Evolutionary conservation across 805 yeast species (phyloP), one percentile per base, ranked within the genome.

Genomic region (Dipodascopsis uninucleata): DNA sequence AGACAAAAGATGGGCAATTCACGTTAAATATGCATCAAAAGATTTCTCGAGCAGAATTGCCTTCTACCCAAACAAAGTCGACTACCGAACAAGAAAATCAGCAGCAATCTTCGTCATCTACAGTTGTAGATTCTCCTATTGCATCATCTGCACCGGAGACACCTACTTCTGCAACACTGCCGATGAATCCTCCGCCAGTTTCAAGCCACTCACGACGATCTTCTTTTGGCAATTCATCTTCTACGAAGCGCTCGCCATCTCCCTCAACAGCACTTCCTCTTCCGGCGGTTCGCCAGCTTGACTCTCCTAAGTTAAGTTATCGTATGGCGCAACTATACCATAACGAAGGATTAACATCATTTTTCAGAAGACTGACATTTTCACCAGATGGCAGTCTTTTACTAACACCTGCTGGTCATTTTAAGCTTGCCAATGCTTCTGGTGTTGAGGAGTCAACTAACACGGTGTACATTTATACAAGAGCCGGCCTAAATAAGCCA

Each of bases 351-450:
- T 72, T 90, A 26, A 87, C 87, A 44, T 84, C 96, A 0, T 93
- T 93, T 60, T 93, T 93, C 69, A 72, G 99, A 50, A 69, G 97
- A 49, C 71, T 90, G 43, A 66, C 82, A 1, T 87, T 90, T 60
- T 83, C 96, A 0, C 95, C 96, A 0, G 97, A 94, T 64, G 99
- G 99, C 0, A 71, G 74, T 43, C 62, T 93, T 29, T 66, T 93
- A 25, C 66, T 90, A 23, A 77, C 94, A 0, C 95, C 93, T 31
- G 70, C 94, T 41, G 94, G 96, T 45, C 66, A 78, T 51, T 67
- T 76, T 64, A 75, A 75, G 58, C 60, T 57, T 31, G 58, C 47
- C 16, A 39, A 41, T 14, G 18, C 36, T 20, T 5, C 41, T 6
- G 63, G 60, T n/a, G 58, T 59, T 14, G 74, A 71, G n/a, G 75